A percentile compares a stretch with the other conserved stretches of the same genome.
Evolutionary conservation across 371 early-diverging fungal genomes (phyloP).

Genomic region (Actinomortierella ambigua): DNA sequence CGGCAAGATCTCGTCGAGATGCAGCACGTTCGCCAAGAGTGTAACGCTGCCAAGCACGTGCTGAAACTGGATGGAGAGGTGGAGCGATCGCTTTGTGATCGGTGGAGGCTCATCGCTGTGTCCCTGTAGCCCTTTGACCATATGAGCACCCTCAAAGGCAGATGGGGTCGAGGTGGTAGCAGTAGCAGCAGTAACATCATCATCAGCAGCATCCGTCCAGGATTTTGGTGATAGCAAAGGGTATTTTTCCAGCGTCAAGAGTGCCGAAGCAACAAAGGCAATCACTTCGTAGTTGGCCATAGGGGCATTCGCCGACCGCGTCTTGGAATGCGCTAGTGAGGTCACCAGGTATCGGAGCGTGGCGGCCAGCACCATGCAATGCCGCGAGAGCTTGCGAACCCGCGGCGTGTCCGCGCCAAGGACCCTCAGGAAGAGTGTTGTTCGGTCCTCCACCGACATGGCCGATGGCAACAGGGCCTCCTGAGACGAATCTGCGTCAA

Average conservation of each 20-base stretch:
- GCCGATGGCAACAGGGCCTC: too few species aligned
- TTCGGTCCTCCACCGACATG: slow-evolving; percentile 8
- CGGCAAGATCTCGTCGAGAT: slow-evolving; percentile 39
- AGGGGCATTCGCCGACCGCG: slow-evolving; percentile 28
- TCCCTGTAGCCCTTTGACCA: too few species aligned
- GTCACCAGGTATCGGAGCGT: slow-evolving; percentile 36
- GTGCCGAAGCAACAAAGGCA: slow-evolving; percentile 36
- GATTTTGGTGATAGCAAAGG: slow-evolving; percentile 9
- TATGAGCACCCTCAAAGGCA: too few species aligned
- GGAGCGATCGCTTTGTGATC: slow-evolving; percentile 35
- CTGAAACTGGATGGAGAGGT: slow-evolving; percentile 41
- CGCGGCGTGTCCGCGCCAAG: slow-evolving; percentile 33
- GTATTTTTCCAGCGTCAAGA: slow-evolving; percentile 31
- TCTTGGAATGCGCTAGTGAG: slow-evolving; percentile 36
- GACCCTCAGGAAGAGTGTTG: slow-evolving; percentile 33
- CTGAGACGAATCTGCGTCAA: too few species aligned
- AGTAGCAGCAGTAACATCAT: too few species aligned
- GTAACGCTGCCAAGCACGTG: slow-evolving; percentile 31
- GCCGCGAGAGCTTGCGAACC: slow-evolving; percentile 22
- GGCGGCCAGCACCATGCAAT: slow-evolving; percentile 36
- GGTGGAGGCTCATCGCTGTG: slow-evolving; percentile 31
- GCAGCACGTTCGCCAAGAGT: slow-evolving; percentile 28
- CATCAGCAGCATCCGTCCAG: too few species aligned
- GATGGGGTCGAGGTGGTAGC: too few species aligned
- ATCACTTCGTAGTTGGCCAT: slow-evolving; percentile 44